Base-by-base conservation (phyloP, 176 grass and related monocot species). In the Paspalum notatum region DNA sequence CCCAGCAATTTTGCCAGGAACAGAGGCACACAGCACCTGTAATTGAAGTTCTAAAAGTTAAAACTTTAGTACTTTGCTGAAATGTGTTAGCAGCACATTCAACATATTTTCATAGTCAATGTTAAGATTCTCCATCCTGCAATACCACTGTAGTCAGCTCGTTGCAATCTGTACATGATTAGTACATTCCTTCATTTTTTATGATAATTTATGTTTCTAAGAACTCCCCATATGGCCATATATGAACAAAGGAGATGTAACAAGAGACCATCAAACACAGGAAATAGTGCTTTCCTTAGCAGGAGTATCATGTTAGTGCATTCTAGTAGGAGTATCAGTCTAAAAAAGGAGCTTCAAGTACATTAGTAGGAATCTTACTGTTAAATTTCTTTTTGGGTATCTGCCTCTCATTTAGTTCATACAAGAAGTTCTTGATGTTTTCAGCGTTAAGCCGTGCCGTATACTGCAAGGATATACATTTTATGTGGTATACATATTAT, bases 351-450 rank as follows among this genome's bases (percentile, higher is more conserved):
- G 43, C 27, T 66, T 71, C 74, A 27, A 68, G 62, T 54, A 59
- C 18, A 71, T 47, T 73, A 12, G 70, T 73, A 82, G 84, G 5
- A 71, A 81, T 90, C 95, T 93, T 77, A 98, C 90, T 92, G 80
- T 99, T 99, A 84, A 95, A 98, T 84, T 79, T 90, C 78, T 98
- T 98, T 82, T 98, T 95, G 15, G 92, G 82, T 70, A 98, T 87
- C 79, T 98, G 77, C 67, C 68, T 91, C 59, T 91, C 72, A 5
- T 95, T 98, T 66, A 95, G 79, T 48, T 85, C 78, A 75, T 95
- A 98, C 50, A 95, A 79, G 82, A 93, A 95, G 77, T 98, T 93
- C 82, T 95, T 98, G 81, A 95, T 91, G 62, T 47, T 91, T 76
- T 98, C 96, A 57, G 96, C 90, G 57, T 98, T 95, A 68, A 98